Base-by-base conservation (phyloP, 306 rosid genomes). In the Abrus precatorius region DNA sequence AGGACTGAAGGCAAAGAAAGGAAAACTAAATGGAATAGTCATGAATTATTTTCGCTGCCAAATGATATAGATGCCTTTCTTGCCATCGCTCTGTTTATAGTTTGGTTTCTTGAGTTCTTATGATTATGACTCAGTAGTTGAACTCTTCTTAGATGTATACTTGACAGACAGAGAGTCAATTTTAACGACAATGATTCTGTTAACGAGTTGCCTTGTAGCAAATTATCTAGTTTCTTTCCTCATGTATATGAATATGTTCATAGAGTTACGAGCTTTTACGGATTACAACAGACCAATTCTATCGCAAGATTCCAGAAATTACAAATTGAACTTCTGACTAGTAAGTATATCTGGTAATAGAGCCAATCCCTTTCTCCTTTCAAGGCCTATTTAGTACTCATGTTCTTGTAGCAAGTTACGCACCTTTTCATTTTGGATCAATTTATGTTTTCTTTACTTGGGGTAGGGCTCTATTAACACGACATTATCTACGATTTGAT, bases 1-100 rank as follows among this genome's bases (percentile, higher is more conserved):
- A 53, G 77, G 71, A 44, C 12, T 87, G 85, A 84, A 80, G 59
- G 45, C 72, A 74, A 60, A 53, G 45, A 47, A 41, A 43, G 69
- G 69, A 68, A 43, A 80, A 50, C 48, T 38, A 71, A 28, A 66
- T 72, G 49, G 64, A 50, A 76, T 69, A 36, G 28, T 7, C 0
- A n/a, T 33, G 75, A 52, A 50, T 30, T 3, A 50, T 27, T 3
- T 74, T 73, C 32, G 55, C 7, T 44, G 41, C 36, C 41, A 13
- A 10, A 30, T 50, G 1, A 48, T 33, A 27, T 20, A 56, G 38
- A 78, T 78, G 36, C 28, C 14, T 66, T 74, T 53, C 34, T 34
- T 53, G 2, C 9, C 34, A n/a, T 76, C n/a, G 36, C 14, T 57
- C 10, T 69, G 67, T 60, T 4, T 52, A 66, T 69, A 70, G 29